These are phyloP conservation scores for Sphenostylis stenocarpa DNA, from an alignment of 306 rosid genomes.

Conservation along the genomic window DNA sequence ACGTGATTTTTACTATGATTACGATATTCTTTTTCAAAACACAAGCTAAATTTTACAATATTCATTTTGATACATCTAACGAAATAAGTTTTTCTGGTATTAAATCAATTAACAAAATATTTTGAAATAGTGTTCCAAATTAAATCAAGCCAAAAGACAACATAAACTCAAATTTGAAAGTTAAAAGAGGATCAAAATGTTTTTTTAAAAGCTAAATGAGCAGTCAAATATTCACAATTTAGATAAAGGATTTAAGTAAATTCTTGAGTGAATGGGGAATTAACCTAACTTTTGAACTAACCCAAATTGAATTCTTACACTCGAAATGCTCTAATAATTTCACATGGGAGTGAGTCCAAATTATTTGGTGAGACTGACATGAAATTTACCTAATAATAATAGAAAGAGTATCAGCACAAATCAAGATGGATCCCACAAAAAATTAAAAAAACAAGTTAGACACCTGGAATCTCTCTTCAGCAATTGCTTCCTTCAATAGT, in stretches of 20 bases:
- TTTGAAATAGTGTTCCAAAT: too few species aligned
- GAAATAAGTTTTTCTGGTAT: not conserved
- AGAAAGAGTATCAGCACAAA: not conserved
- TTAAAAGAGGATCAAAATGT: too few species aligned
- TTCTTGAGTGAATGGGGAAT: not conserved
- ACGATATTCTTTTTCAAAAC: not conserved
- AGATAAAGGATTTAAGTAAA: not conserved
- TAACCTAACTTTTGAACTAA: not conserved
- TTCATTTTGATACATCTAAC: not conserved
- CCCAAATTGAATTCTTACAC: not conserved
- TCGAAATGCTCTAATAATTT: not conserved
- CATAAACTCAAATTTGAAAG: not conserved
- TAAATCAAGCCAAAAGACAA: not conserved
- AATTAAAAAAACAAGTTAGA: not conserved
- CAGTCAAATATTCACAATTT: too few species aligned
- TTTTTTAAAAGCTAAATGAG: too few species aligned
- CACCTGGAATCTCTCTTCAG: constrained; percentile 81
- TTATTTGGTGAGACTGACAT: not conserved
- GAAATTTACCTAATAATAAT: not conserved
- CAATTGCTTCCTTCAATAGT: constrained; percentile 71
- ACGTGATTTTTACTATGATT: not conserved
- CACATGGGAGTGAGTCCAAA: not conserved
- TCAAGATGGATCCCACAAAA: not conserved
- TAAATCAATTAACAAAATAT: too few species aligned
- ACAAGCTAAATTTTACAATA: not conserved